Evolutionary conservation across 345 rosid species (phyloP), one percentile per base, ranked within the genome.

Genomic region (Anastatica hierochuntica): DNA sequence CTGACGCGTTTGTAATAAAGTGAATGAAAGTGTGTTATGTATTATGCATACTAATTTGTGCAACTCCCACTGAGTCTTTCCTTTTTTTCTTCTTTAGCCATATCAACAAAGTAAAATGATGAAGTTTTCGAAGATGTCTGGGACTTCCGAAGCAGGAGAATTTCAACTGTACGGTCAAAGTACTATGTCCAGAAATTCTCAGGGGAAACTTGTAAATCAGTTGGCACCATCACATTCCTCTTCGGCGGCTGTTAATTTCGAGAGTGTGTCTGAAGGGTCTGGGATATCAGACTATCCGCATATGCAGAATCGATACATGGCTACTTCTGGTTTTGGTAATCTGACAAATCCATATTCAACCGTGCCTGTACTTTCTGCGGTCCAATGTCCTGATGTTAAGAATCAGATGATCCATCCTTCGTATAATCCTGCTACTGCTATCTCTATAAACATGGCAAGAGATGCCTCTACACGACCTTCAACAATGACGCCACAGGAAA

Each of bases 401-500:
- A 68, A 58, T 44, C 85, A 72, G 44, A 39, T 71, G 42, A 36
- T 73, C 48, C 74, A 71, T 72, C 70, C 84, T 66, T 72, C 79
- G 44, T 70, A 63, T 72, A 72, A 79, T 56, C 76, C 78, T 14
- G 71, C 66, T 29, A 69, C 72, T 61, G 62, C 69, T 16, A 42
- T 66, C 62, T 44, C 70, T 7, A 52, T 60, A 30, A 79, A 70
- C 56, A 75, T 70, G 68, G 71, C 67, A 18, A 52, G 58, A 15
- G 69, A 75, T 53, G 57, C 72, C 62, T 51, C 71, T 49, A 70
- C 49, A 37, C 77, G 76, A 43, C 60, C 77, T 73, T 79, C 70
- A 69, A 76, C 71, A 18, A 88, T 92, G 99, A 88, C 94, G 9
- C 97, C 99, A 13, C 90, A 74, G 60, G 99, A 88, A 72, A 92